Base-by-base conservation (phyloP, 148 eudicot genomes). In the Spergularia marina region DNA sequence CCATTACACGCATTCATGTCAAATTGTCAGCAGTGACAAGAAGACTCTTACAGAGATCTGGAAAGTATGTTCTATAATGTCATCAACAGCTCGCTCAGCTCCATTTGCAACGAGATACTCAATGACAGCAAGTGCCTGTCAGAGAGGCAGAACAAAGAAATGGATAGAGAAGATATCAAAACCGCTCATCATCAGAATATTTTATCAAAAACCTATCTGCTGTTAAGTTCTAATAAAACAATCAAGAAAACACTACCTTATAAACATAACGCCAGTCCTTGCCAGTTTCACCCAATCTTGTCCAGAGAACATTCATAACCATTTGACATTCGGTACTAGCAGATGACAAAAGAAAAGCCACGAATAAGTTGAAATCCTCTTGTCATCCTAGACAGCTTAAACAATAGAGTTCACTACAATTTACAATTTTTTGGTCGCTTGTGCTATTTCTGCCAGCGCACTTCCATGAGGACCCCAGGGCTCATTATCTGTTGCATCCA, bases 401-500 rank as follows among this genome's bases (percentile, higher is more conserved):
- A 53, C 47, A 78, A 66, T 18, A 53, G 57, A 76, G 56, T 63
- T 15, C 51, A 40, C 39, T 60, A 56, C 25, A 74, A 77, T 16
- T 61, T 88, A 93, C 98, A 85, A 89, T 88, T 89, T 93, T 82
- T 91, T 93, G 61, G 98, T 93, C 56, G 97, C 92, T 76, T 85
- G 91, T 71, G 98, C 97, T 66, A 93, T 93, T 83, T 93, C 94
- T 53, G 94, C 90, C 71, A 93, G 85, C 68, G 87, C 94, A 66
- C 94, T 91, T 80, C 98, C 98, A 83, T 93, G 98, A 82, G 98
- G 98, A 82, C 97, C 98, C 94, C 97, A 93, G 72, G 98, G 92
- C 78, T 91, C 98, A 78, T 89, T 88, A 82, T 93, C 94, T 18
- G 98, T 93, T 71, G 97, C 98, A 89, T 95, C 98, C 81, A 92